Evolutionary conservation across 208 protist genomes (phyloP).

Genomic region (Leishmania arabica): DNA sequence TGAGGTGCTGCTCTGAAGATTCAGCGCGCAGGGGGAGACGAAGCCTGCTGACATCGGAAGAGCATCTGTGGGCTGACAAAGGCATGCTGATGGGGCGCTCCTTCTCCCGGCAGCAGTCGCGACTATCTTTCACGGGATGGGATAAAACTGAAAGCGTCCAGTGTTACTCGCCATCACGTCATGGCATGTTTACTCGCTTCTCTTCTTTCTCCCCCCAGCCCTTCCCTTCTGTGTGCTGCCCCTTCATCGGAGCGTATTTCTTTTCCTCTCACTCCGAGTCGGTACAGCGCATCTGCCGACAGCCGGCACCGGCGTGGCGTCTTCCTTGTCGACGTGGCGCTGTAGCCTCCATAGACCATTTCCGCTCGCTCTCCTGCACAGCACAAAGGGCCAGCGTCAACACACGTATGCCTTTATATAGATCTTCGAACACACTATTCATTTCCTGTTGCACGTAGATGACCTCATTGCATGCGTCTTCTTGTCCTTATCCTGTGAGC

Average conservation of each 20-base stretch:
- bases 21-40: not conserved
- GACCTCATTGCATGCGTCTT: not conserved
- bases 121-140: not conserved
- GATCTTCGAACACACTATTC: not conserved
- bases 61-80: not conserved
- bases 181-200: not conserved
- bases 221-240: not conserved
- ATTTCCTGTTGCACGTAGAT: not conserved
- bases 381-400: not conserved
- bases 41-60: not conserved
- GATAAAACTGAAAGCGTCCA: not conserved
- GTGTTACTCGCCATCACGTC: not conserved
- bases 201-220: not conserved
- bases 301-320: not conserved
- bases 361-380: not conserved
- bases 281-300: constrained; percentile 1
- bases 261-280: not conserved
- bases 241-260: not conserved
- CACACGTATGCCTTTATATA: not conserved
- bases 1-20: not conserved
- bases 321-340: not conserved
- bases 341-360: not conserved
- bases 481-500: constrained; percentile 1
- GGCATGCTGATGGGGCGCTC: not conserved
- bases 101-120: not conserved